Base-by-base conservation (phyloP, 2,329 filamentous ascomycete genomes). In the Fusarium acutatum region DNA sequence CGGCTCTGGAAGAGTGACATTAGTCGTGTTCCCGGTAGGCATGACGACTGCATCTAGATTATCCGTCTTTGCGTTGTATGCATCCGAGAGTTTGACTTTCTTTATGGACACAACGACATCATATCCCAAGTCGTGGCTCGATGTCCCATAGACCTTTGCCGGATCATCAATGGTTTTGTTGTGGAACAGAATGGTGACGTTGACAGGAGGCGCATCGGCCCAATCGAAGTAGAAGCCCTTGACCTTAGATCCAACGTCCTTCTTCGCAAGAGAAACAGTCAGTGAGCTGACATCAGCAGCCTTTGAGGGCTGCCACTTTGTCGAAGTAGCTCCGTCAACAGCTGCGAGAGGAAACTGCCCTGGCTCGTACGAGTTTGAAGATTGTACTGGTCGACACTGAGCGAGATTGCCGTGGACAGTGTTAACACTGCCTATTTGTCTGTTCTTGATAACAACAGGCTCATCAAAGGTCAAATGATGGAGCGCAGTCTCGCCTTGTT, bases 81-180 rank as follows among this genome's bases (percentile, higher is more conserved):
- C 32, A 38, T 14, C 32, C 15, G 62, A 64, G 20, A 53, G 46
- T 1, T 14, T 32, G 18, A 64, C 3, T 0, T 30, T 38, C 12
- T 34, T 34, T 13, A 53, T 30, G 0, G 38, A 46, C 14, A 32
- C 7, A 7, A 64, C 32, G 2, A 64, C 34, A 6, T 44, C 44
- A 15, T 34, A 46, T 3, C 20, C 26, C 0, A 46, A 24, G 5
- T 15, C 5, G 1, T 22, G 12, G 3, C 4, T 22, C 0, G 18
- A 26, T 5, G 4, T 13, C 3, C 1, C 24, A 22, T 30, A n/a
- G 5, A 4, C 4, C 3, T 7, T 53, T 1, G n/a, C 8, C 6
- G 46, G 37, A 9, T 63, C 14, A 3, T 34, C 10, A 6, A 64
- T 34, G 0, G 46, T 64, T 7, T 53, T 14, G 20, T 64, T 64